Percentiles rank a stretch among this genome's conserved stretches.
These are phyloP conservation scores for Gossypium raimondii DNA, from an alignment of 345 rosid species.

Conservation along the genomic window DNA sequence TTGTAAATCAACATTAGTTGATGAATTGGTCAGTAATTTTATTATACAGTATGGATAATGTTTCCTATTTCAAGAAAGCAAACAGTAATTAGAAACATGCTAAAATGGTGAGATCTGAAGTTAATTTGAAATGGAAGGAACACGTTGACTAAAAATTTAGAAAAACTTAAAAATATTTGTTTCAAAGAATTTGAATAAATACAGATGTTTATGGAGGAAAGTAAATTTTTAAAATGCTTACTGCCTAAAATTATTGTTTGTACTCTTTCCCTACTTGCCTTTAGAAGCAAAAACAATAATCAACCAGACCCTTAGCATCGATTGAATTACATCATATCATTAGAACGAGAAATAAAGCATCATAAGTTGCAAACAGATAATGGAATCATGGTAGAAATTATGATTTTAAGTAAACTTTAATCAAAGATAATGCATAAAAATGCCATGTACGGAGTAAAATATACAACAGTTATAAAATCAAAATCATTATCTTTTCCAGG, in stretches of 20 bases:
- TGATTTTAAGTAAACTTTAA: not conserved
- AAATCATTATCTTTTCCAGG: not conserved
- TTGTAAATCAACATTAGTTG: not conserved
- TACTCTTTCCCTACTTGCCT: not conserved
- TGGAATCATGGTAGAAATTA: not conserved
- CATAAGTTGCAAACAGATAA: not conserved
- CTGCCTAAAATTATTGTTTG: not conserved
- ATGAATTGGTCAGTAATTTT: not conserved
- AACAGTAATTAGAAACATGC: not conserved
- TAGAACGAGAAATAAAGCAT: not conserved
- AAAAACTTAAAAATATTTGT: not conserved
- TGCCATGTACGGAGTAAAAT: not conserved
- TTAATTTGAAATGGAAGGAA: not conserved
- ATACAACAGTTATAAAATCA: not conserved
- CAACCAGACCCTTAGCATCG: too few species aligned
- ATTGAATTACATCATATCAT: too few species aligned
- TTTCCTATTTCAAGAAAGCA: not conserved
- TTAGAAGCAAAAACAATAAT: not conserved
- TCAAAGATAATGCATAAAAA: not conserved
- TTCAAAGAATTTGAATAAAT: not conserved
- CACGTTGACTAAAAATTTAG: not conserved
- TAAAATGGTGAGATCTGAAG: not conserved
- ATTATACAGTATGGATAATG: not conserved
- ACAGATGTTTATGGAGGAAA: not conserved
- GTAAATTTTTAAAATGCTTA: not conserved